Base-by-base conservation (phyloP, 2,329 filamentous ascomycete species). In the Cadophora sp. region DNA sequence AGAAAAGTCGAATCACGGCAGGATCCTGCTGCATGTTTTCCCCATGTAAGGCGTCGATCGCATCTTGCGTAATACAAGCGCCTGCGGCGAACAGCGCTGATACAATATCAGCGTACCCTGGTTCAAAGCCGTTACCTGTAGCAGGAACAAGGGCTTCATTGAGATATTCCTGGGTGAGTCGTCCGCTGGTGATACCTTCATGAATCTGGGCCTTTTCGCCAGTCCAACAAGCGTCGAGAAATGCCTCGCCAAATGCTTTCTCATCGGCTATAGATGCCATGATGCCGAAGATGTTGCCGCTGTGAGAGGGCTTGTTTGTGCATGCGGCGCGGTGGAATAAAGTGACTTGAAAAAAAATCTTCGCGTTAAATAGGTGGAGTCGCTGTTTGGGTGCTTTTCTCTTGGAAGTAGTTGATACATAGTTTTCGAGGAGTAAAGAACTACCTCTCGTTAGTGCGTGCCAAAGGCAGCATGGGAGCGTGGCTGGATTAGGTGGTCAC, bases 91-190 rank as follows among this genome's bases (percentile, higher is more conserved):
- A 55, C 26, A 55, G 51, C 26, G 27, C 51, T 55, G 27, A 31
- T 55, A 55, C 12, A 31, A 55, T 55, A 55, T 55, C 51, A 31
- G 5, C 27, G 51, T 29, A 55, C 4, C 51, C 27, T 31, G 11
- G 51, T 31, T 55, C 16, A n/a, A 55, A 31, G 16, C 51, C 51
- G 7, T 55, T 55, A 9, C 51, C 27, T 19, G 51, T 55, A 5
- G 51, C 51, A 0, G 26, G 51, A 55, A 55, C 51, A 55, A 55
- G 51, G 26, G 26, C 51, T n/a, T 55, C 51, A 31, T 55, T 31
- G 51, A 55, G 51, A 29, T 31, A 11, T 29, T 16, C 26, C 12
- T 31, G 51, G 51, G 26, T 29, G 14, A 55, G 51, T 55, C 51
- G 51, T 31, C 51, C 51, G 14, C 51, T 31, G 27, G 26, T 31